Evolutionary conservation across 2,329 filamentous ascomycete genomes (phyloP).

Genomic region (Venturia nashicola): DNA sequence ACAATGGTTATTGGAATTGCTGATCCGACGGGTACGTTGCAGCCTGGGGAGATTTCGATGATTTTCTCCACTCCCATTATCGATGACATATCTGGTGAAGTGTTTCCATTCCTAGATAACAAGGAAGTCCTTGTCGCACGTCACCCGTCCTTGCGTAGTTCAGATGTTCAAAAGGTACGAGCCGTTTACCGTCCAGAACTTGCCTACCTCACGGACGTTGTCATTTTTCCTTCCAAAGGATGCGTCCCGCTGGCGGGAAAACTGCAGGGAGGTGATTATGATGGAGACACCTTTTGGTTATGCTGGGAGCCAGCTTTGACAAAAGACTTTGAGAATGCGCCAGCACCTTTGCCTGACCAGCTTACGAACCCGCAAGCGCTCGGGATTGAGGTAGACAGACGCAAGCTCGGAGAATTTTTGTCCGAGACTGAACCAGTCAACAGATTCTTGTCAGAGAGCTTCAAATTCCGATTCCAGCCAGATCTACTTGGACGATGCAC

Average conservation of each 20-base stretch:
- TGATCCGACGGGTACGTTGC: slow-evolving; percentile 49
- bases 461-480: slow-evolving; percentile 46
- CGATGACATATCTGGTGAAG: not conserved
- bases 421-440: slow-evolving; percentile 18
- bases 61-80: slow-evolving; percentile 51
- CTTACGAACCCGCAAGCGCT: slow-evolving; percentile 36
- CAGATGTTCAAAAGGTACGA: slow-evolving; percentile 55
- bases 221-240: slow-evolving; percentile 61
- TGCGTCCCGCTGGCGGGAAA: slow-evolving; percentile 52
- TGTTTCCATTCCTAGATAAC: slow-evolving; percentile 22
- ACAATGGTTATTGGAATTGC: slow-evolving; percentile 55
- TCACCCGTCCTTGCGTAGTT: slow-evolving; percentile 55
- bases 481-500: slow-evolving; percentile 53
- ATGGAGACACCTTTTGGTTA: slow-evolving; percentile 66
- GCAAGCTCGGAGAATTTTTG: slow-evolving; percentile 31
- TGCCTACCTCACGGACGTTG: slow-evolving; percentile 60
- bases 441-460: slow-evolving; percentile 39
- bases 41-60: slow-evolving; percentile 55
- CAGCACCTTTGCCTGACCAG: slow-evolving; percentile 26
- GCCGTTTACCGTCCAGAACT: slow-evolving; percentile 45
- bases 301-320: slow-evolving; percentile 62
- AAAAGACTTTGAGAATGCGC: slow-evolving; percentile 51
- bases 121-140: slow-evolving; percentile 55
- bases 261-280: slow-evolving; percentile 69
- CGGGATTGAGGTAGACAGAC: slow-evolving; percentile 38